phyloP scores from a whole-genome alignment of 176 grass and related monocot species.

The Cenchrus americanus region DNA sequence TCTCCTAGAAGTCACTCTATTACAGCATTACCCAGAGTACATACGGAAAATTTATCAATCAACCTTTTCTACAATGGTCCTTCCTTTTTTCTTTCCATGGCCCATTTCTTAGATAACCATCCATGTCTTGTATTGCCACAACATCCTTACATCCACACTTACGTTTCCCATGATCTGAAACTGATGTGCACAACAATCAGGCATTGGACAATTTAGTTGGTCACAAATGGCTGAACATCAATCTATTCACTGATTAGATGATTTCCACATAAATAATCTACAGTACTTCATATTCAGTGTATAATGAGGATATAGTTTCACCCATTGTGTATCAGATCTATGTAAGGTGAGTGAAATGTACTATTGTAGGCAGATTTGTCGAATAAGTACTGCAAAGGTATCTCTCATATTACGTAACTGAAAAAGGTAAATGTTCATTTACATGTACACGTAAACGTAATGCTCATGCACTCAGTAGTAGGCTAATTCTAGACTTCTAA shows the following conservation, averaged over 20 bases:
- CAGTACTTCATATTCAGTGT: neutral
- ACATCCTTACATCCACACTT: neutral
- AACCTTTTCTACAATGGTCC: neutral
- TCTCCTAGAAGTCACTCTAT: neutral
- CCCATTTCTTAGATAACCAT: constrained; percentile 2
- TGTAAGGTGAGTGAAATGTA: neutral
- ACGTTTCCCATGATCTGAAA: constrained; percentile 3
- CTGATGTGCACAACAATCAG: neutral
- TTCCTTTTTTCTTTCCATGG: neutral
- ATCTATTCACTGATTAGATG: constrained; percentile 18
- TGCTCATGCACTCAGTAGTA: constrained; percentile 19
- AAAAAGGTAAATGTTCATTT: constrained; percentile 13
- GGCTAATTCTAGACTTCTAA: constrained; percentile 31
- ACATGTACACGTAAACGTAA: constrained; percentile 1
- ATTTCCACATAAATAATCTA: neutral
- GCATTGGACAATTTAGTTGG: neutral
- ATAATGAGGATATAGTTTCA: neutral
- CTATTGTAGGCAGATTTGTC: neutral
- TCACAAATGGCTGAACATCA: neutral
- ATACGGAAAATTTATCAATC: neutral
- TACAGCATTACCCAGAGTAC: neutral
- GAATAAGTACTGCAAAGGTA: neutral
- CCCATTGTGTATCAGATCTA: neutral
- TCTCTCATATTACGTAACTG: constrained; percentile 11
- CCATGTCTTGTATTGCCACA: neutral